Base-by-base conservation (phyloP, 2,329 filamentous ascomycete species). In the Zymoseptoria tritici region DNA sequence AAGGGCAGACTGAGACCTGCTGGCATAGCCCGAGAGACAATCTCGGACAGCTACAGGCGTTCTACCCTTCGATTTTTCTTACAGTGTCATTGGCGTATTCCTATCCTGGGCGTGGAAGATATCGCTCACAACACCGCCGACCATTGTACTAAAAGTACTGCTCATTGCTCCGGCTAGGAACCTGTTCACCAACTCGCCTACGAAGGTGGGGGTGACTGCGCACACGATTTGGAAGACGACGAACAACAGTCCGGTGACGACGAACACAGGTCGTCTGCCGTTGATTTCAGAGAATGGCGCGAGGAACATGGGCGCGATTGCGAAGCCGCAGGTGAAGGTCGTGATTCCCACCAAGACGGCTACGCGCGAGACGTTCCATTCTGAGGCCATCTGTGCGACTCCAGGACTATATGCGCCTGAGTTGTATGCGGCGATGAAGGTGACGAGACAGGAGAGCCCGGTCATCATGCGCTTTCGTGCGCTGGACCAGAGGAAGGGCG, bases 81-180 rank as follows among this genome's bases (percentile, higher is more conserved):
- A 29, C 0, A 96, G 72, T 0, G 90, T 87, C 93, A 97, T 96
- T 0, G 92, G 89, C 0, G 88, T 91, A 68, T 97, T 96, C 36
- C 93, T 81, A 52, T 89, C 86, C 60, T 89, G 78, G 9, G 89
- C 85, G 54, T 87, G 83, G 76, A 91, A 96, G 60, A 96, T 83
- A 70, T 97, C 92, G 55, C 88, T 88, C 49, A 97, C 87, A 3
- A 97, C 89, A 3, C 92, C 92, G n/a, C 92, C 92, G 0, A 96
- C 88, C 81, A 96, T 92, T 21, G 90, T 94, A 52, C 88, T 91
- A 71, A 95, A 96, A 0, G 83, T 85, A 54, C 86, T 91, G 5
- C 84, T 87, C 6, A 89, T 89, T n/a, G 85, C 84, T 1, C 92
- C 92, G 9, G 85, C 82, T 53, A 94, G 80, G 71, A 96, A 89